These are phyloP conservation scores for Hanseniaspora singularis DNA, from an alignment of 805 yeast species.

Conservation along the genomic window DNA sequence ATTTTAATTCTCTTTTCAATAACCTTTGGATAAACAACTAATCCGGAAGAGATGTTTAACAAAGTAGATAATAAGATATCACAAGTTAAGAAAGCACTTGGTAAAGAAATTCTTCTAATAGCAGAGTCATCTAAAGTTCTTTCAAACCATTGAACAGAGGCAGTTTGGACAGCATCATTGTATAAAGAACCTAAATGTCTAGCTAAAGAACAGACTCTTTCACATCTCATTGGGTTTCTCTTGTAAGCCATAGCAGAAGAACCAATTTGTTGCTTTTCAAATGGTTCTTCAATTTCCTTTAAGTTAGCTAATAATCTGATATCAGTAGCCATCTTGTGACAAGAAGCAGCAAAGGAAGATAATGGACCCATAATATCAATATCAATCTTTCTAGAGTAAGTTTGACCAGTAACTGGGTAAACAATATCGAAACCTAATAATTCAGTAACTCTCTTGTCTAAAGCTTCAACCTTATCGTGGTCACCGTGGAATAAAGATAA, in stretches of 20 bases:
- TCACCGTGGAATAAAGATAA: constrained; percentile 89
- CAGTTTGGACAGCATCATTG: constrained; percentile 90
- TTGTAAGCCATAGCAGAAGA: constrained; percentile 98
- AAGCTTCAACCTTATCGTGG: constrained; percentile 87
- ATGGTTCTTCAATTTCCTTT: constrained; percentile 96
- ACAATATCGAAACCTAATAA: constrained; percentile 87
- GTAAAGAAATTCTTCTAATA: constrained; percentile 89
- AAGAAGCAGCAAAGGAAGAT: constrained; percentile 88
- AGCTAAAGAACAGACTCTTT: constrained; percentile 95
- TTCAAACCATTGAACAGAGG: constrained; percentile 98
- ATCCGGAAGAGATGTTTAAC: constrained; percentile 83
- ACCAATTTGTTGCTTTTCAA: constrained; percentile 96
- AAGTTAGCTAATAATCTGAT: constrained; percentile 88
- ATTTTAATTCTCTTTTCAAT: constrained; percentile 89
- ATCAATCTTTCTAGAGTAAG: constrained; percentile 97
- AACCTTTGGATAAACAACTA: constrained; percentile 97
- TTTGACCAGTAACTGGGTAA: constrained; percentile 97
- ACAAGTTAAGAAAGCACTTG: constrained; percentile 91
- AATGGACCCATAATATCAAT: constrained; percentile 87
- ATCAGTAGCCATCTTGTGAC: constrained; percentile 97
- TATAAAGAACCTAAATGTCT: constrained; percentile 88
- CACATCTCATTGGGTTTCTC: constrained; percentile 99
- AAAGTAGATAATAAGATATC: constrained; percentile 84
- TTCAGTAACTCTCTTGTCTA: constrained; percentile 86
- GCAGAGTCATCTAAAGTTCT: constrained; percentile 98